Base-by-base conservation (phyloP, 306 rosid genomes). In the Bauhinia variegata region DNA sequence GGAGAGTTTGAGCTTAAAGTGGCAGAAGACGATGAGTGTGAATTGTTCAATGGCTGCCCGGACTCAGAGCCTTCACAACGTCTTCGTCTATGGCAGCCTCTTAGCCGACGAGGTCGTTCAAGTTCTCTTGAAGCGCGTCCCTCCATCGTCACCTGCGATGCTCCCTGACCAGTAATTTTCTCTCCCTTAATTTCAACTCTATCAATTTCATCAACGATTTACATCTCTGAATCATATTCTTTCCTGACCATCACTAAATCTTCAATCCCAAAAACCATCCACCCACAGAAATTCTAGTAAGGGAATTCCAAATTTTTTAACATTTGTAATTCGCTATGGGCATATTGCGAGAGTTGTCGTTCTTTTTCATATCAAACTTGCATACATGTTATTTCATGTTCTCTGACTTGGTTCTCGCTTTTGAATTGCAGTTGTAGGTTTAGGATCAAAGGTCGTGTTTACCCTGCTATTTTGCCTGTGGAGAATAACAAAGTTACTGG, bases 1-100 rank as follows among this genome's bases (percentile, higher is more conserved):
- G 65, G 19, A 50, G 62, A 51, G 44, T 13, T 30, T 9, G 69
- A 49, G 51, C 13, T 52, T 17, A 37, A 59, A 34, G 39, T 1
- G 2, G 28, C 34, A 67, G 54, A n/a, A 54, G 6, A 14, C 48
- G 37, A 78, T 73, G 84, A 75, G 72, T 52, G 9, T 38, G 58
- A 48, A 31, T 34, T 39, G 15, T 28, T 63, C 61, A 15, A 55
- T 50, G 30, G 19, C 68, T 11, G 10, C 37, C 8, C 60, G 36
- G 3, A 42, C 49, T 13, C 76, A 41, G 55, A 57, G 51, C 68
- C 68, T 74, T 34, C 86, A 95, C 72, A 75, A 72, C 80, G 97
- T 93, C 13, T 93, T 93, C 81, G 97, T 90, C 10, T 93, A 93
- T 63, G 95, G 97, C 11, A 86, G 90, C 75, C 92, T 93, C 53